Percentiles rank a stretch among this genome's conserved stretches.
Evolutionary conservation across 192 early-diverging fungal species (phyloP).

Genomic region (Allomyces arbusculus): DNA sequence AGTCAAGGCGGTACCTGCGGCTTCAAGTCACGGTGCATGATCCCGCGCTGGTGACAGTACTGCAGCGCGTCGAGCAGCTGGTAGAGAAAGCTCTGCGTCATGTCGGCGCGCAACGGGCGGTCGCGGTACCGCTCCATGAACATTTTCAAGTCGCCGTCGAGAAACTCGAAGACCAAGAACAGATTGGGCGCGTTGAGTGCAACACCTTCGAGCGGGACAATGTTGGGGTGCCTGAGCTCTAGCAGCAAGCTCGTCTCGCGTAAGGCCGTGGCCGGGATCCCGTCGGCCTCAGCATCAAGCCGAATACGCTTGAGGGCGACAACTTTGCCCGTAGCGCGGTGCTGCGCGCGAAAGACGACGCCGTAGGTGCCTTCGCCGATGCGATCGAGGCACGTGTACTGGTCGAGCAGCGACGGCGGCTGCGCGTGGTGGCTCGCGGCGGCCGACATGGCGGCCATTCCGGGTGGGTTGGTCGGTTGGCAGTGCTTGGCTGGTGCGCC

Average conservation of each 20-base stretch:
- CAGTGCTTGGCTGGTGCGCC: no score
- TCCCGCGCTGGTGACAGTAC: conserved; percentile 53
- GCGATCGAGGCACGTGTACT: conserved; percentile 18
- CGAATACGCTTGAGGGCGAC: conserved; percentile 42
- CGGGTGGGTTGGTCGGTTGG: no score
- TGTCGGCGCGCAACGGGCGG: not conserved
- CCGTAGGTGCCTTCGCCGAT: conserved; percentile 45
- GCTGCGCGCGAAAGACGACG: conserved; percentile 15
- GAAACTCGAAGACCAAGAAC: conserved; percentile 88
- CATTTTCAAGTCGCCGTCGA: conserved; percentile 76
- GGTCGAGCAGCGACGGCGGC: no score
- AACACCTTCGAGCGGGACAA: conserved; percentile 72
- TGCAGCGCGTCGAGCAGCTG: conserved; percentile 60
- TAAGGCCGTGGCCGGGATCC: not conserved
- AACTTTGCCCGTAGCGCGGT: conserved; percentile 17
- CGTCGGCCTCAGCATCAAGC: conserved; percentile 12
- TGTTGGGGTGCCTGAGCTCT: conserved; percentile 59
- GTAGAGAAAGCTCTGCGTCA: conserved; percentile 10
- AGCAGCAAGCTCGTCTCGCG: not conserved
- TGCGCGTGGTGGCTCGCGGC: no score
- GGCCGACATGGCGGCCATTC: no score
- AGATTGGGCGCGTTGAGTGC: conserved; percentile 70
- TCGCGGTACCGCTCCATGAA: conserved; percentile 57
- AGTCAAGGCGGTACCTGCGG: conserved; percentile 42
- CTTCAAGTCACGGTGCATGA: conserved; percentile 86